Evolutionary conservation across 2,329 filamentous ascomycete species (phyloP).

Genomic region (Penicillium sp.): DNA sequence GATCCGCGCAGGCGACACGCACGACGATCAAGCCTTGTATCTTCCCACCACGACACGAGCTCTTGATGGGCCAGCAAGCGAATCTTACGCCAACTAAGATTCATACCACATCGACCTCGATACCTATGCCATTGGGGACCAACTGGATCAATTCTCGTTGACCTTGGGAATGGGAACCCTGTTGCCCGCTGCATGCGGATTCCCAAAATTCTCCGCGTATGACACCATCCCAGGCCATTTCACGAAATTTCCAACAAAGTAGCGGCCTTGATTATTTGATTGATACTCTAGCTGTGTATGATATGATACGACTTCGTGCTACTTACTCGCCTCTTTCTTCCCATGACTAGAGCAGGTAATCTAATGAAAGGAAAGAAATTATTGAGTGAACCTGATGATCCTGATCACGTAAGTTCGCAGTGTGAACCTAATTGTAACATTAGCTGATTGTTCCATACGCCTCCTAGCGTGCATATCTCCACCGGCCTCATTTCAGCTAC

Average conservation of each 20-base stretch:
- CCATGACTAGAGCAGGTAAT: no score
- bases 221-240: not conserved
- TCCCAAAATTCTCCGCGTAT: not conserved
- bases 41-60: not conserved
- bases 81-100: not conserved
- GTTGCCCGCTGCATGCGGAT: not conserved
- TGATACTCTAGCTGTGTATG: no score
- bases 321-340: no score
- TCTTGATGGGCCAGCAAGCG: not conserved
- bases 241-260: not conserved
- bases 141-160: slow-evolving; percentile 3
- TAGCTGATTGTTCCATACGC: no score
- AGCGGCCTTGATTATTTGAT: no score
- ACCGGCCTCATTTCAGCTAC: no score
- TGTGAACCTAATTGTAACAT: no score
- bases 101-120: not conserved
- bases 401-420: no score
- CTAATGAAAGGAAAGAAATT: no score
- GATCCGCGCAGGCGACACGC: not conserved
- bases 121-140: not conserved
- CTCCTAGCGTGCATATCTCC: no score
- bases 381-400: no score
- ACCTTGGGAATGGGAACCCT: slow-evolving; percentile 3
- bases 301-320: no score
- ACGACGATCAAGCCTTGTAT: not conserved